phyloP scores from a whole-genome alignment of 805 yeast species.

The Lipomyces starkeyi region DNA sequence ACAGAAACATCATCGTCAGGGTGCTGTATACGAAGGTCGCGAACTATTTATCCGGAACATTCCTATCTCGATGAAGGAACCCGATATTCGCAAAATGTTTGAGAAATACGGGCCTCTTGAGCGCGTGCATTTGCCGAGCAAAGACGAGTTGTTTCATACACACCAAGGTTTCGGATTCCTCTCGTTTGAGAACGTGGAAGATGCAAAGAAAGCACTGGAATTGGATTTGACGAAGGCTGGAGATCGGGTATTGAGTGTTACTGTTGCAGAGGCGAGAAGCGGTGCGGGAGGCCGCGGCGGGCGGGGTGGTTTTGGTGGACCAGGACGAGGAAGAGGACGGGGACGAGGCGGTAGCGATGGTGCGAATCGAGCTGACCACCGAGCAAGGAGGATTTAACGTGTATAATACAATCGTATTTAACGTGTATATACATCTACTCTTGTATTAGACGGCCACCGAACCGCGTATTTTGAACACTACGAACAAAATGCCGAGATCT shows the following conservation, averaged over 20 bases:
- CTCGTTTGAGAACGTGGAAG: conserved; percentile 52
- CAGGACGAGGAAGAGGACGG: conserved; percentile 17
- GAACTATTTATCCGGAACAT: conserved; percentile 64
- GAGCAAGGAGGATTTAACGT: not conserved
- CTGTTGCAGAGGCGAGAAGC: conserved; percentile 48
- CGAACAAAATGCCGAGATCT: no score
- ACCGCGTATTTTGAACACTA: no score
- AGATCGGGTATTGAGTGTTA: conserved; percentile 57
- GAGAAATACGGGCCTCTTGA: conserved; percentile 60
- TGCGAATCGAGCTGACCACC: conserved; percentile 2
- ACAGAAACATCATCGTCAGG: conserved; percentile 50
- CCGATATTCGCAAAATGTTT: conserved; percentile 52
- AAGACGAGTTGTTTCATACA: conserved; percentile 41
- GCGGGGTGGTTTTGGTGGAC: conserved; percentile 3
- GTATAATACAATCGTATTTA: no score
- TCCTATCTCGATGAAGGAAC: conserved; percentile 54
- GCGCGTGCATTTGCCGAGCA: conserved; percentile 51
- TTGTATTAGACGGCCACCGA: no score
- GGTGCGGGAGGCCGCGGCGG: not conserved
- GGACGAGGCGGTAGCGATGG: conserved; percentile 14
- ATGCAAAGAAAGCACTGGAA: conserved; percentile 56
- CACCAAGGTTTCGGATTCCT: conserved; percentile 75
- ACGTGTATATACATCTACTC: no score
- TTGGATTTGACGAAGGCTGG: conserved; percentile 52
- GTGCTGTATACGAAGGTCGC: conserved; percentile 58